Base-by-base conservation (phyloP, 768 basidiomycete genomes). In the Rhizopogon sp. region DNA sequence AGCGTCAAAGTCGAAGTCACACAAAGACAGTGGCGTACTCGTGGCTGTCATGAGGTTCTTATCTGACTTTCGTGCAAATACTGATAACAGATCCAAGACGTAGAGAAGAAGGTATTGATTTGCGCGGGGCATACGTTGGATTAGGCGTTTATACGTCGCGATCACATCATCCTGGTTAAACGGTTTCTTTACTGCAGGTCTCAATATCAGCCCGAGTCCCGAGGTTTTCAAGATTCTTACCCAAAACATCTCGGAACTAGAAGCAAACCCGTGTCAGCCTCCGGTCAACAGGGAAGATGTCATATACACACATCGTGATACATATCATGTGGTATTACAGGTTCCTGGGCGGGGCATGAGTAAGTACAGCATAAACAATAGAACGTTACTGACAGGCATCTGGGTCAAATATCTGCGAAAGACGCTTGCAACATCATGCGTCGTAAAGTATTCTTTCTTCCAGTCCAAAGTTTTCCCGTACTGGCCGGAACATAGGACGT, bases 31-130 rank as follows among this genome's bases (percentile, higher is more conserved):
- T 28, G 35, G 81, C 90, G 62, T 60, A 97, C 94, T 98, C 55
- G 87, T 79, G 20, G 96, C 89, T 1, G 90, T 95, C 96, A 99
- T 99, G 46, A 95, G 75, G 69, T 99, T 99, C 74, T 87, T 88
- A 59, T 93, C 89, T 43, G 86, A 82, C 68, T 93, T 95, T 55
- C 88, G 82, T 3, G 93, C 87, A 71, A 98, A 98, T 7, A 99
- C 96, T 50, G 91, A 93, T 51, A 99, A 78, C 29, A 99, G 80
- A 69, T 99, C 96, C 56, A 99, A 82, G 47, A 98, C 94, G 69
- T 98, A 98, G 53, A 98, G 84, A 22, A 98, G 80, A n/a, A 98
- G 87, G 68, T 95, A 95, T 66, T 97, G 93, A 60, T 98, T 96
- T 20, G 88, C 80, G 31, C 84, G 84, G 1, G 96, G 91, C 79